These are phyloP conservation scores for Trichophyton schoenleinii DNA, from an alignment of 2,329 filamentous ascomycete genomes.

Conservation along the genomic window DNA sequence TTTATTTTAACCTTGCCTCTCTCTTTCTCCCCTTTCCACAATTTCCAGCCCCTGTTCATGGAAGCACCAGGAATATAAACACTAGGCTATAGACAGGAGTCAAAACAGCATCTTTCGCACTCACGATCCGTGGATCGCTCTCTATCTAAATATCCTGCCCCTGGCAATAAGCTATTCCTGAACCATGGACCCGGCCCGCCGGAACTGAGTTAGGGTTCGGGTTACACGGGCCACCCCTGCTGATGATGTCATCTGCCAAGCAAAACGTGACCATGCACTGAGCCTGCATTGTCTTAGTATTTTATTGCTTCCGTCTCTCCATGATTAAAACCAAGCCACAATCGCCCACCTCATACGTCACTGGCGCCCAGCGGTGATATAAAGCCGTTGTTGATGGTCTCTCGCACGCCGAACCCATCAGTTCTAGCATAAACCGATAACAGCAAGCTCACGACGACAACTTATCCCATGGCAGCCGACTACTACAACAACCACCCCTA, in stretches of 20 bases:
- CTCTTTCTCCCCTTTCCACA: not conserved
- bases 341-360: not conserved
- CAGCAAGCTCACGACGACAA: not conserved
- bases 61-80: not conserved
- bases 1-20: not conserved
- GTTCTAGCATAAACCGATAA: not conserved
- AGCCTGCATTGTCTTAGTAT: not conserved
- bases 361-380: not conserved
- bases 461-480: not conserved
- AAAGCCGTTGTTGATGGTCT: not conserved
- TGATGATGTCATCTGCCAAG: slow-evolving; percentile 4
- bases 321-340: not conserved
- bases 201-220: slow-evolving; percentile 1
- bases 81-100: not conserved
- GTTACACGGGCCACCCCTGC: slow-evolving; percentile 2
- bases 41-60: not conserved
- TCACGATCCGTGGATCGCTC: not conserved
- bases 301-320: not conserved
- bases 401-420: too few species aligned
- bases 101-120: not conserved
- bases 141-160: not conserved
- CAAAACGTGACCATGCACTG: not conserved
- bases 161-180: not conserved
- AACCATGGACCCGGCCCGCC: not conserved
- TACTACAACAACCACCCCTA: slow-evolving; percentile 2